Conservation (phyloP, 352 stramenopile species). For the Globisporangium heterothallicum region DNA sequence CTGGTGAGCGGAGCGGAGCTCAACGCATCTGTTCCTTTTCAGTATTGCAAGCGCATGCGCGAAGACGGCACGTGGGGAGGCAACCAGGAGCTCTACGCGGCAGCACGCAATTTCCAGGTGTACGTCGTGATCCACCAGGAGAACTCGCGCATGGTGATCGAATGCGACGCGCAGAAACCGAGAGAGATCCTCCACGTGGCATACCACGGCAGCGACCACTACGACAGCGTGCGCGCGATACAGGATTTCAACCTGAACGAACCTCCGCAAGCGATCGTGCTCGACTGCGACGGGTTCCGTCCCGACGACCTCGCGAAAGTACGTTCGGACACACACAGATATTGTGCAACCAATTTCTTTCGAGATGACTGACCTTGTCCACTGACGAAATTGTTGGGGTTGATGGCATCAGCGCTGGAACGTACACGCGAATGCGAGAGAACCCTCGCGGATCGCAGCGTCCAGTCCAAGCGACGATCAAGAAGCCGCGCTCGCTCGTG, state of each 20-base stretch:
- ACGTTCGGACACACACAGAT: too few species aligned
- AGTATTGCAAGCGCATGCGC: conserved; percentile 79
- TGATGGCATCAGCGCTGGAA: conserved; percentile 11
- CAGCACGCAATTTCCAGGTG: conserved; percentile 59
- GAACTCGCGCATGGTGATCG: conserved; percentile 56
- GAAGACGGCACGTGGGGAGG: conserved; percentile 78
- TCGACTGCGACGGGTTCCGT: conserved; percentile 60
- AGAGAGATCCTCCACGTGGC: conserved; percentile 48
- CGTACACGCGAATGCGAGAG: not conserved
- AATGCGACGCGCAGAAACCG: conserved; percentile 56
- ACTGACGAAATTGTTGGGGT: not conserved
- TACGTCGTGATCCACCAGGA: conserved; percentile 80
- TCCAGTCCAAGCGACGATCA: not conserved
- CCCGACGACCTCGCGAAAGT: conserved; percentile 53
- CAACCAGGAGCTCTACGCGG: conserved; percentile 78
- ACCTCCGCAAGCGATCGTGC: conserved; percentile 35
- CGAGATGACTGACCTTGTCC: not conserved
- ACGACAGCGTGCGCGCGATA: conserved; percentile 68
- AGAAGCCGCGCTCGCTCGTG: not conserved
- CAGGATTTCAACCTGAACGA: conserved; percentile 31
- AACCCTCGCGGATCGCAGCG: conserved; percentile 1
- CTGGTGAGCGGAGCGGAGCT: not conserved
- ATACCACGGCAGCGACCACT: conserved; percentile 77
- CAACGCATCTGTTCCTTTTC: not conserved
- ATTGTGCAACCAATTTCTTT: conserved; percentile 5